phyloP scores from a whole-genome alignment of 352 stramenopile species.

The Phytophthora syringae region DNA sequence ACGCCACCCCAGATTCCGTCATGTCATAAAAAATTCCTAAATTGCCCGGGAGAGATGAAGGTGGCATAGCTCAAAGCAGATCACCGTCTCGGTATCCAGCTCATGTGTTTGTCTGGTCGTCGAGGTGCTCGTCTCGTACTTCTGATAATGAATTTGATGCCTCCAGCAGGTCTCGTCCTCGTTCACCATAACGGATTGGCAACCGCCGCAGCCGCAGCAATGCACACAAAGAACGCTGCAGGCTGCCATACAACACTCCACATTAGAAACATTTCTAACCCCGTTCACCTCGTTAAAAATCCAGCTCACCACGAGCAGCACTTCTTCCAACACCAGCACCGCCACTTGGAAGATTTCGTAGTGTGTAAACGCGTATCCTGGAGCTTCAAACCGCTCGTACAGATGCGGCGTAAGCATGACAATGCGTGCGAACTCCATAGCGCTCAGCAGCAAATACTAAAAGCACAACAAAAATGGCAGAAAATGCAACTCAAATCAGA shows the following conservation, averaged over 20 bases:
- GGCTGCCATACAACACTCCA: conserved; percentile 40
- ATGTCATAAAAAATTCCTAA: too few species aligned
- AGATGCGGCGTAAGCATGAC: conserved; percentile 69
- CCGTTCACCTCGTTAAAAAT: too few species aligned
- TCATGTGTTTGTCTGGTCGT: conserved; percentile 9
- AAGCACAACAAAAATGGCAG: conserved; percentile 20
- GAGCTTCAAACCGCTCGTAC: conserved; percentile 65
- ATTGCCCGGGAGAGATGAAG: neutral
- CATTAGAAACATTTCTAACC: neutral
- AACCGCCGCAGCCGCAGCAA: conserved; percentile 60
- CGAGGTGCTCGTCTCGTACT: conserved; percentile 21
- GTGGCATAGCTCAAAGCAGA: neutral
- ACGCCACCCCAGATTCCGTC: neutral
- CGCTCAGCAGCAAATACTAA: conserved; percentile 74
- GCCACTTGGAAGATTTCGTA: conserved; percentile 84
- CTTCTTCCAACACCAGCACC: conserved; percentile 67
- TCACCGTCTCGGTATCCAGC: neutral
- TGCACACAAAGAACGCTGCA: conserved; percentile 69
- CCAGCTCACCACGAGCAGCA: conserved; percentile 70
- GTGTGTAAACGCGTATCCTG: conserved; percentile 58
- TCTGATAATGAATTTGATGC: conserved; percentile 32
- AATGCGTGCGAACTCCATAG: conserved; percentile 76
- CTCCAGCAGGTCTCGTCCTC: too few species aligned
- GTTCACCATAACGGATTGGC: conserved; percentile 71
- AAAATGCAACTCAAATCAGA: conserved; percentile 20